phyloP scores from a whole-genome alignment of 2,329 filamentous ascomycete species.

The Nectriaceae sp. region DNA sequence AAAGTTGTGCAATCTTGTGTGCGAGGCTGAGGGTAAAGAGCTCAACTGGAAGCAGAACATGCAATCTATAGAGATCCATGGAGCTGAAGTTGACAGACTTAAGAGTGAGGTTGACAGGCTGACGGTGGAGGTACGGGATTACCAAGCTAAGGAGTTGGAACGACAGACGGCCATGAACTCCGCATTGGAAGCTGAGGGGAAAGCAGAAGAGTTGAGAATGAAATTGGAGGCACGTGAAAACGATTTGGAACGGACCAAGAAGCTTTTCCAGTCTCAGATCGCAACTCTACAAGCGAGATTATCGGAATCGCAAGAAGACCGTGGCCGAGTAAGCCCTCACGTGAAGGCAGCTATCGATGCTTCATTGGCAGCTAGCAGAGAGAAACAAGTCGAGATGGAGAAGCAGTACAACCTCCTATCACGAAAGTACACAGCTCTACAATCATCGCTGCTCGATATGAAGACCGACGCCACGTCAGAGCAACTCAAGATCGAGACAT shows the following conservation, averaged over 20 bases:
- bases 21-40: constrained; percentile 70
- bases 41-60: constrained; percentile 64
- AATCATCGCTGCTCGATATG: constrained; percentile 48
- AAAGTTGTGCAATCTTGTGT: constrained; percentile 65
- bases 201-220: constrained; percentile 60
- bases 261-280: constrained; percentile 51
- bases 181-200: constrained; percentile 58
- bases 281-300: constrained; percentile 48
- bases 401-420: constrained; percentile 51
- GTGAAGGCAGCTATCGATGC: constrained; percentile 44
- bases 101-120: constrained; percentile 61
- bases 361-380: constrained; percentile 51
- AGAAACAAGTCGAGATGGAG: constrained; percentile 56
- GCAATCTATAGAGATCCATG: constrained; percentile 61
- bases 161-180: constrained; percentile 58
- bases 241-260: constrained; percentile 47
- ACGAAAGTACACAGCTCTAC: constrained; percentile 54
- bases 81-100: constrained; percentile 61
- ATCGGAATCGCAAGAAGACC: constrained; percentile 37
- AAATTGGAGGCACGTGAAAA: constrained; percentile 53
- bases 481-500: constrained; percentile 23
- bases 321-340: constrained; percentile 25
- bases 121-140: constrained; percentile 61
- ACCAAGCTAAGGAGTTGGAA: constrained; percentile 64
- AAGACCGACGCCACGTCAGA: constrained; percentile 34